A percentile compares a stretch with the other conserved stretches of the same genome.
phyloP scores from a whole-genome alignment of 192 early-diverging fungal genomes.

The Paraglomus brasilianum region DNA sequence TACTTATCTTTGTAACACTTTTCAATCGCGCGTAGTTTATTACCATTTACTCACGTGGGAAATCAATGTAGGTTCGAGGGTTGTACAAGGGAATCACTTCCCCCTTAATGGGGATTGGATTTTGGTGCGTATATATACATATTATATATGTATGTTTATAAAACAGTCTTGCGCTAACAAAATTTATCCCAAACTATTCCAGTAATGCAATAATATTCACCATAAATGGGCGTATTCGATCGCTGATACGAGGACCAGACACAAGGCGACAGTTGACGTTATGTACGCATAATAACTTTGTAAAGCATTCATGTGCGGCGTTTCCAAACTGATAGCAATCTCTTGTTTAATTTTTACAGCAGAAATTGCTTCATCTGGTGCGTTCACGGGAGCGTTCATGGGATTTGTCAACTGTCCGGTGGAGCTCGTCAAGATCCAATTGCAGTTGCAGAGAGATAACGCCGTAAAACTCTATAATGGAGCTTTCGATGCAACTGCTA shows the following conservation, averaged over 20 bases:
- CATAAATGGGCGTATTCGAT: slow-evolving; percentile 61
- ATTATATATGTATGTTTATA: slow-evolving; percentile 12
- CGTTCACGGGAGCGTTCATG: slow-evolving; percentile 65
- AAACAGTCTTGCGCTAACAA: slow-evolving; percentile 16
- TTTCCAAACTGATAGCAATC: no score
- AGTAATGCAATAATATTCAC: slow-evolving; percentile 73
- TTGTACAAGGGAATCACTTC: slow-evolving; percentile 73
- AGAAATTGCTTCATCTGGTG: slow-evolving; percentile 56
- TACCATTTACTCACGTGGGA: background rate
- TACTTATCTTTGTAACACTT: slow-evolving; percentile 27
- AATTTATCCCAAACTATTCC: slow-evolving; percentile 17
- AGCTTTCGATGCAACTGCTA: slow-evolving; percentile 81
- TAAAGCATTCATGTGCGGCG: background rate
- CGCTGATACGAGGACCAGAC: slow-evolving; percentile 51
- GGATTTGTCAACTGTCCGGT: slow-evolving; percentile 70
- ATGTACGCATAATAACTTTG: slow-evolving; percentile 34
- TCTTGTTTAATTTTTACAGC: background rate
- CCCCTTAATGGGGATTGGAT: slow-evolving; percentile 67
- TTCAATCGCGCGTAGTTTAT: background rate
- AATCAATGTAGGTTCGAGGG: slow-evolving; percentile 45
- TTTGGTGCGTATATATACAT: slow-evolving; percentile 52
- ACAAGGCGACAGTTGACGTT: slow-evolving; percentile 44
- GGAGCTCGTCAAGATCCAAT: slow-evolving; percentile 67
- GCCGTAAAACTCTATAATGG: slow-evolving; percentile 70
- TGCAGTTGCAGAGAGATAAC: slow-evolving; percentile 57